Conservation (phyloP, 495 filamentous ascomycete genomes). For the Bathelium albidoporum region DNA sequence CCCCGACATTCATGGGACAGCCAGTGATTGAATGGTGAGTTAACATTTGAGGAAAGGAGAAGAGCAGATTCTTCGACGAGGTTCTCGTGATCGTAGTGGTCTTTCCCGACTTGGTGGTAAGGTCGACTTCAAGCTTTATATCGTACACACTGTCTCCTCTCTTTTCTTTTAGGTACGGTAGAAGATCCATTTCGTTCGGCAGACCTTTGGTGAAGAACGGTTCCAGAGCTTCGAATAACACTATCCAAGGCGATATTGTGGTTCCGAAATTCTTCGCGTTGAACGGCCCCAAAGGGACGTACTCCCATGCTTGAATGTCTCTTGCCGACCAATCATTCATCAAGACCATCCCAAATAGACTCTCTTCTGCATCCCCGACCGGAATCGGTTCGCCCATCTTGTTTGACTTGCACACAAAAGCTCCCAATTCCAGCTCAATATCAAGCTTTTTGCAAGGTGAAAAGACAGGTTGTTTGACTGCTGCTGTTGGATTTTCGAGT, state of each 20-base stretch:
- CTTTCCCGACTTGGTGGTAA: conserved; percentile 51
- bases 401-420: conserved; percentile 62
- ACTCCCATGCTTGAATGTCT: conserved; percentile 89
- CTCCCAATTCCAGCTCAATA: conserved; percentile 80
- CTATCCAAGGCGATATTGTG: conserved; percentile 79
- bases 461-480: conserved; percentile 51
- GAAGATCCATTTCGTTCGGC: conserved; percentile 51
- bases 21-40: conserved; percentile 83
- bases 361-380: conserved; percentile 58
- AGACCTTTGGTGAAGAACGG: conserved; percentile 52
- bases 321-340: conserved; percentile 94
- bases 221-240: conserved; percentile 72
- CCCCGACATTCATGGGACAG: conserved; percentile 71
- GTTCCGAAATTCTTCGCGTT: conserved; percentile 92
- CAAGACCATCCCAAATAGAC: conserved; percentile 78
- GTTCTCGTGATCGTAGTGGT: conserved; percentile 56
- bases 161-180: conserved; percentile 61
- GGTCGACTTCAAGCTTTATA: conserved; percentile 62
- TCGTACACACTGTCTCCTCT: conserved; percentile 56
- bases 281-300: conserved; percentile 56
- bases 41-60: conserved; percentile 90
- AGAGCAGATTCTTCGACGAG: conserved; percentile 65
- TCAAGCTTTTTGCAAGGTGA: conserved; percentile 60
- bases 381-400: conserved; percentile 46
- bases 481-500: conserved; percentile 50